Evolutionary conservation across 2,329 filamentous ascomycete species (phyloP).

Genomic region (Calonectria montana): DNA sequence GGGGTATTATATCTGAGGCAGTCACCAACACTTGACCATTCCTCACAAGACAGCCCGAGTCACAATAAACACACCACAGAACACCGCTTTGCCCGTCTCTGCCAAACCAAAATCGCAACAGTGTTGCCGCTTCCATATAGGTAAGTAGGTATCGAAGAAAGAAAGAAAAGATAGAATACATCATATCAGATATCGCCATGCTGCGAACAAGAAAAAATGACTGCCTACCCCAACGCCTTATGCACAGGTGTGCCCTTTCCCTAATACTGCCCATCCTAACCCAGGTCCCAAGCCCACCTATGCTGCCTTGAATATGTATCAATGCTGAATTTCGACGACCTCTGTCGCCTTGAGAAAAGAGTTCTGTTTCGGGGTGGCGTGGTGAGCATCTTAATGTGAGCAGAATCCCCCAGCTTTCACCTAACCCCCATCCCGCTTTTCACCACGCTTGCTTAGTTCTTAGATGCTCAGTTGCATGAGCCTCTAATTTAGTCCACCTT

Average conservation of each 20-base stretch:
- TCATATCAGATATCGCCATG: conserved; percentile 49
- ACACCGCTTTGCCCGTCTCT: conserved; percentile 4
- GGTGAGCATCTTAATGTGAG: conserved; percentile 13
- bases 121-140: conserved; percentile 22
- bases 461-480: not conserved
- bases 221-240: conserved; percentile 47
- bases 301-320: conserved; percentile 35
- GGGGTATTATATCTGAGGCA: conserved; percentile 8
- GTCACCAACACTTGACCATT: not conserved
- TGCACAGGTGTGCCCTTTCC: conserved; percentile 39
- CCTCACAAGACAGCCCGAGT: conserved; percentile 4
- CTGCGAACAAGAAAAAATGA: conserved; percentile 43
- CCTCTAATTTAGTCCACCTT: conserved; percentile 80
- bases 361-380: conserved; percentile 21
- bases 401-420: not conserved
- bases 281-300: conserved; percentile 36
- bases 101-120: conserved; percentile 10
- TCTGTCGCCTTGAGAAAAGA: conserved; percentile 12
- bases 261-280: conserved; percentile 34
- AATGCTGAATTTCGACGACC: conserved; percentile 20
- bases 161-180: conserved; percentile 33
- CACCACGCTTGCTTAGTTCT: not conserved
- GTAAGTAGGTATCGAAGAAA: conserved; percentile 19
- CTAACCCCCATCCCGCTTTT: not conserved
- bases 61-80: conserved; percentile 9